phyloP scores from a whole-genome alignment of 2,329 filamentous ascomycete species.

The Rutstroemia sp. region DNA sequence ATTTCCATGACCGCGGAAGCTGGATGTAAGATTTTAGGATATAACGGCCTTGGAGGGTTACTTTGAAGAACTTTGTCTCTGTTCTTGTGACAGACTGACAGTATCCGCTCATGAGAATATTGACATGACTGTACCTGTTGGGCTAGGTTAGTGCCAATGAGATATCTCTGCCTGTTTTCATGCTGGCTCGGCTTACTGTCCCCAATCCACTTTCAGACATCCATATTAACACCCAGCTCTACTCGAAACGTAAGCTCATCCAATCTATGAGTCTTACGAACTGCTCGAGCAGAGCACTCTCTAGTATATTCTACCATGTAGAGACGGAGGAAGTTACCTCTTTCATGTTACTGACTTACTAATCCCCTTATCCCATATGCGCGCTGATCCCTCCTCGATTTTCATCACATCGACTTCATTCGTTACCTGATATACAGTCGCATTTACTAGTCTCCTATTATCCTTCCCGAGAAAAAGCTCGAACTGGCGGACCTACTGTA shows the following conservation, averaged over 20 bases:
- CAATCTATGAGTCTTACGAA: not conserved
- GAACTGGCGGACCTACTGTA: not conserved
- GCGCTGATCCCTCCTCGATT: not conserved
- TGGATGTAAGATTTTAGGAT: constrained; percentile 1
- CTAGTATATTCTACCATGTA: not conserved
- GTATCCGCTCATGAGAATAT: not conserved
- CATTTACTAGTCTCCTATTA: not conserved
- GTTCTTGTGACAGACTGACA: not conserved
- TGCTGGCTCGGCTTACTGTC: not conserved
- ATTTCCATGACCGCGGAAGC: not conserved
- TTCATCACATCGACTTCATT: not conserved
- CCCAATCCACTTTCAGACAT: not conserved
- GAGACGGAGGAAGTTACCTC: not conserved
- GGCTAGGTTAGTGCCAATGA: not conserved
- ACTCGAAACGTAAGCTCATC: not conserved
- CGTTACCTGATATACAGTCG: not conserved
- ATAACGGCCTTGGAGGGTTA: not conserved
- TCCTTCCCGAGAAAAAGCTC: not conserved
- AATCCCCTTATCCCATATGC: not conserved
- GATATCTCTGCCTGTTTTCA: not conserved
- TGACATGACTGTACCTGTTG: not conserved
- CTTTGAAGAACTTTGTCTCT: not conserved
- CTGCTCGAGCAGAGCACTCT: no score
- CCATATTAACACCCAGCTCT: not conserved
- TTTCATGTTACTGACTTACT: not conserved